phyloP scores from a whole-genome alignment of 1,139 yeast genomes.

The Kluyveromyces sp. region DNA sequence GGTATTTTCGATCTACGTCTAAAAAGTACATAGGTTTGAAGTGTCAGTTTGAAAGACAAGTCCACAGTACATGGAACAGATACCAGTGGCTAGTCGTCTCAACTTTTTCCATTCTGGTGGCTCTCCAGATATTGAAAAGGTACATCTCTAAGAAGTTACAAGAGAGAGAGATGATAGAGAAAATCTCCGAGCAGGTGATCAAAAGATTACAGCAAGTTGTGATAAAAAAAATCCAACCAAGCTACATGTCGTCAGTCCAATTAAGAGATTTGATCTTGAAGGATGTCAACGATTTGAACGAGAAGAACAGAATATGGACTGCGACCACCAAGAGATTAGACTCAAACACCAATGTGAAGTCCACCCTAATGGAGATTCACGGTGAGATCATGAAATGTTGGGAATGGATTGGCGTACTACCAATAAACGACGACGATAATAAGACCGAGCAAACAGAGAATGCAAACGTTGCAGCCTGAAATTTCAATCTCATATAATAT shows the following conservation, averaged over 20 bases:
- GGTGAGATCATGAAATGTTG: constrained; percentile 87
- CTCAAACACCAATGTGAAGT: constrained; percentile 35
- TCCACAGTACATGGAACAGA: constrained; percentile 41
- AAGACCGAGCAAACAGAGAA: not conserved
- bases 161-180: constrained; percentile 33
- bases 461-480: not conserved
- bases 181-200: constrained; percentile 35
- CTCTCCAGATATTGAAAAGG: constrained; percentile 29
- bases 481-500: too few relatives aligned
- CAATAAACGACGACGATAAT: constrained; percentile 9
- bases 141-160: constrained; percentile 32
- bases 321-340: constrained; percentile 56
- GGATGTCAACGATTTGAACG: constrained; percentile 37
- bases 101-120: constrained; percentile 20
- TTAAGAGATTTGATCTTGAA: constrained; percentile 61
- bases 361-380: constrained; percentile 48
- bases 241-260: constrained; percentile 65
- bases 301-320: constrained; percentile 53
- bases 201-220: constrained; percentile 37
- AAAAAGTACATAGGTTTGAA: constrained; percentile 53
- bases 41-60: constrained; percentile 52
- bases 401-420: constrained; percentile 65
- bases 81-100: constrained; percentile 37
- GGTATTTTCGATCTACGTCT: constrained; percentile 68
- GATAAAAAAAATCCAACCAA: constrained; percentile 14